Conservation (phyloP, 2,329 filamentous ascomycete genomes). For the Fusarium sp. region DNA sequence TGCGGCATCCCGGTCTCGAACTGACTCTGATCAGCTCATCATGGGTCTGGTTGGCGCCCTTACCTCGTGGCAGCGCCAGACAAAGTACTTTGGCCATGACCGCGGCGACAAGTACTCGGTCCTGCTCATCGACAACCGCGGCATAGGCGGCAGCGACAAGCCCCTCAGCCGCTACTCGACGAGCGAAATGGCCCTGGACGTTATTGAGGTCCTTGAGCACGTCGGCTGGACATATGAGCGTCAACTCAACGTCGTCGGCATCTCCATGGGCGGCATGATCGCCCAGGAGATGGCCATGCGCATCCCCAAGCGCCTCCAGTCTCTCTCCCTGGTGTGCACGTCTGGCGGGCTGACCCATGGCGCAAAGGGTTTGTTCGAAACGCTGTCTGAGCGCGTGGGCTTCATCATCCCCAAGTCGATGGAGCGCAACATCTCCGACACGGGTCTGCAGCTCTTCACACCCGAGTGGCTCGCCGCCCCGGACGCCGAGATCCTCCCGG, state of each 20-base stretch:
- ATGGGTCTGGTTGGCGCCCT: conserved; percentile 78
- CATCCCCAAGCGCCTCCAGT: conserved; percentile 61
- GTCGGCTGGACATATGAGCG: conserved; percentile 68
- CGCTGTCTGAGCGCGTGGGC: conserved; percentile 63
- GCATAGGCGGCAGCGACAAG: conserved; percentile 81
- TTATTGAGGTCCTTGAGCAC: conserved; percentile 72
- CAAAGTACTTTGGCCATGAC: conserved; percentile 79
- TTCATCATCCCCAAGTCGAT: conserved; percentile 74
- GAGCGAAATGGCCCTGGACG: conserved; percentile 82
- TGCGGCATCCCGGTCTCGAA: not conserved
- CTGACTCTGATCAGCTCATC: conserved; percentile 65
- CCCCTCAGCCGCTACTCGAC: conserved; percentile 81
- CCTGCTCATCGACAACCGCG: conserved; percentile 83
- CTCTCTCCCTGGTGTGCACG: conserved; percentile 68
- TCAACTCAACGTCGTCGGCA: conserved; percentile 73
- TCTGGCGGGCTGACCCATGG: conserved; percentile 65
- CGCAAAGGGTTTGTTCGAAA: conserved; percentile 68
- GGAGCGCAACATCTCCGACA: conserved; percentile 69
- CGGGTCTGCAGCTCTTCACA: conserved; percentile 72
- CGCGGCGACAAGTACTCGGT: conserved; percentile 72
- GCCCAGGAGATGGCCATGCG: conserved; percentile 75
- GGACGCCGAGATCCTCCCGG: conserved; percentile 64
- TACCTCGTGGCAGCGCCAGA: conserved; percentile 82
- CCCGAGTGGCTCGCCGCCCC: conserved; percentile 66
- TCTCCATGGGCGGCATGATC: conserved; percentile 92